Evolutionary conservation across 257 asterid species (phyloP), one percentile per base, ranked within the genome.

Genomic region (Plectranthus barbatus): DNA sequence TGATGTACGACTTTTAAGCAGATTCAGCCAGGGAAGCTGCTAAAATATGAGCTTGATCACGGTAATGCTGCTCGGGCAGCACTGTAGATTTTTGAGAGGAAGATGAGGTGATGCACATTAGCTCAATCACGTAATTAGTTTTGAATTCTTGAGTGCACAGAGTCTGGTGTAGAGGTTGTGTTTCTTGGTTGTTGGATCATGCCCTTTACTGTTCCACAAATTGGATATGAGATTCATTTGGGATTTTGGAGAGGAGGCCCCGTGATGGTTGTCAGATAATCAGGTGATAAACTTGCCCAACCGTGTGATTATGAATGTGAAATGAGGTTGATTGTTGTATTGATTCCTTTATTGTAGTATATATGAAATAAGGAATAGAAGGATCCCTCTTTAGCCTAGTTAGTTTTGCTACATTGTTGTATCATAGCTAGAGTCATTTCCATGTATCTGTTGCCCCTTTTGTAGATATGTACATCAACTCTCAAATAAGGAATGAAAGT

Each of bases 251-350:
- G 71, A 70, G 66, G 61, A 72, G 20, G 72, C 44, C 9, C 64
- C 68, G 72, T 62, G 75, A 74, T 65, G 64, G 19, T 63, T 54
- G 49, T 50, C 15, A 6, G 45, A 53, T 39, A 69, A 74, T 60
- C 76, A 67, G 80, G 86, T 79, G 84, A 80, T 78, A 51, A 73
- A 74, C 77, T 71, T 76, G 79, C 72, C 42, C 48, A 49, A 34
- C 44, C 23, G n/a, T 11, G 45, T 76, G 79, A 65, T 73, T 71
- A 39, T 65, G 71, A 76, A 47, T 54, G 56, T 60, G n/a, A n/a
- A n/a, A n/a, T n/a, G n/a, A n/a, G n/a, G n/a, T n/a, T n/a, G n/a
- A n/a, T n/a, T n/a, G n/a, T n/a, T n/a, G n/a, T n/a, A n/a, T n/a
- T n/a, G n/a, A n/a, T n/a, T n/a, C n/a, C n/a, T n/a, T n/a, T n/a